phyloP scores from a whole-genome alignment of 345 rosid genomes.

The Lumnitzera racemosa region DNA sequence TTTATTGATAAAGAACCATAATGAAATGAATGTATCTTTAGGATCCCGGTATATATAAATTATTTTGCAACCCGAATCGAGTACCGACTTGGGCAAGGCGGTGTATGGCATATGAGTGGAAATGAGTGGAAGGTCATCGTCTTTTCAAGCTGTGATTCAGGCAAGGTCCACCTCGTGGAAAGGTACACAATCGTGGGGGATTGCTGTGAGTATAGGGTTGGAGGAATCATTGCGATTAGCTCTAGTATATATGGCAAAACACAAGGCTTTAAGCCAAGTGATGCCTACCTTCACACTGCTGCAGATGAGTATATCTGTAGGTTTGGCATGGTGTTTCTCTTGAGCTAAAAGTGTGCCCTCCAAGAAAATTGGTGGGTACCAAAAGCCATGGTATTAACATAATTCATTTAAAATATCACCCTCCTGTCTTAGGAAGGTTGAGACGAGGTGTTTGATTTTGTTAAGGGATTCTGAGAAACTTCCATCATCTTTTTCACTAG shows the following conservation, averaged over 20 bases:
- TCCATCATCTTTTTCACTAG: too few relatives aligned
- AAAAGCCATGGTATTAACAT: not conserved
- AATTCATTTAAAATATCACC: not conserved
- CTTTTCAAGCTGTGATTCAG: not conserved
- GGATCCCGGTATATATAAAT: conserved; percentile 4
- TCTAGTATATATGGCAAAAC: conserved; percentile 3
- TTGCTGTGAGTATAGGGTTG: not conserved
- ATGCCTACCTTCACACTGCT: conserved; percentile 4
- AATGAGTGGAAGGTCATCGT: not conserved
- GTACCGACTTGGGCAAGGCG: too few relatives aligned
- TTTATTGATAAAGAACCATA: not conserved
- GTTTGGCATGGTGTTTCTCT: not conserved
- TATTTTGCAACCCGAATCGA: not conserved
- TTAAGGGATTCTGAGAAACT: too few relatives aligned
- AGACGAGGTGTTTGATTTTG: too few relatives aligned
- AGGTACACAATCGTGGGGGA: conserved; percentile 4
- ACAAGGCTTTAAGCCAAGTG: conserved; percentile 5
- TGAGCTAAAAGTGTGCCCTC: not conserved
- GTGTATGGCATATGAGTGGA: too few relatives aligned
- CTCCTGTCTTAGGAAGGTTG: too few relatives aligned
- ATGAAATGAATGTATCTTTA: not conserved
- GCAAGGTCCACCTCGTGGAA: not conserved
- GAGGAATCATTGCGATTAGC: not conserved
- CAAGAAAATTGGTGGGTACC: not conserved
- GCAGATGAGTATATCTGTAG: conserved; percentile 1